Base-by-base conservation (phyloP, 148 eudicot species). In the Chenopodium album region DNA sequence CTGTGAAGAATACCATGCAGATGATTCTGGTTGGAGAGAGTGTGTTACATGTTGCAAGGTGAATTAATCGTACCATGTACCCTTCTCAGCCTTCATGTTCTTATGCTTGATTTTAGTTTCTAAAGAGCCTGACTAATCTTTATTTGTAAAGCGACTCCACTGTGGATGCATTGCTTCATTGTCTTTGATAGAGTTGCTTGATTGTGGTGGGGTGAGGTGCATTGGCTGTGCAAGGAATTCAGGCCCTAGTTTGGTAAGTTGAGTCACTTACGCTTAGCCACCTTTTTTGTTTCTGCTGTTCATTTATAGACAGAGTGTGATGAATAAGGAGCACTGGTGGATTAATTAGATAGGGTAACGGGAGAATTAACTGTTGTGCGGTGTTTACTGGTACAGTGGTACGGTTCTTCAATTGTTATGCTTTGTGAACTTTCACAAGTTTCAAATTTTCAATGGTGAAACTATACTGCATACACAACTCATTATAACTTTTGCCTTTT, bases 81-180 rank as follows among this genome's bases (percentile, higher is more conserved):
- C 74, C 19, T 67, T 17, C 71, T 81, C 48, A 54, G 80, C 64
- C 31, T 29, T 70, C 26, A 63, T 80, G 79, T 71, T 75, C 60
- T 34, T 77, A 41, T 44, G 8, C 47, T 79, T 85, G 22, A 77
- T 69, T 76, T 76, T 87, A 68, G 78, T n/a, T 47, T 56, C 31
- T 66, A n/a, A 75, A 68, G 59, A 67, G 68, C 59, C 80, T 84
- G 47, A 83, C 46, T 77, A 28, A 20, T 71, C 71, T 82, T 83
- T 80, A 29, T 82, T 26, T 80, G 82, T 79, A 59, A 94, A 96
- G 99, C 92, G 86, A 74, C 95, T 96, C 74, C 99, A 96, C 87
- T 96, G 99, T 86, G 99, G 99, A 84, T 96, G 99, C 88, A 90
- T 96, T 85, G 94, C 95, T 87, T 96, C 98, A 20, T 83, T 86